These are phyloP conservation scores for Neurospora africana DNA, from an alignment of 495 filamentous ascomycete genomes.

Conservation along the genomic window DNA sequence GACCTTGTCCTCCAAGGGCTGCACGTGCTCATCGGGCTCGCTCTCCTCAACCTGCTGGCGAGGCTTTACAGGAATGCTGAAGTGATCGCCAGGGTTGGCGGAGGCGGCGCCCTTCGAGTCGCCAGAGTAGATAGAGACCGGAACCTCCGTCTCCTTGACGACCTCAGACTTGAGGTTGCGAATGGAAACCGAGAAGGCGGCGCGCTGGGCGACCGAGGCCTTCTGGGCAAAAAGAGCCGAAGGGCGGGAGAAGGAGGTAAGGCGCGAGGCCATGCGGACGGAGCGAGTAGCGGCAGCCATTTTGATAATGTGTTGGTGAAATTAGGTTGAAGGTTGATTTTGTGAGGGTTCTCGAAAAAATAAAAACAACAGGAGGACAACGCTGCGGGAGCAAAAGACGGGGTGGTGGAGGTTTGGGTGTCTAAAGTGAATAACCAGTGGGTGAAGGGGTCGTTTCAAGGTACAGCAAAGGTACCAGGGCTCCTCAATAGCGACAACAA, in stretches of 20 bases:
- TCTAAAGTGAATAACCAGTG: background rate
- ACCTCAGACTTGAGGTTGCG: conserved; percentile 33
- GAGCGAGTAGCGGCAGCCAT: conserved; percentile 32
- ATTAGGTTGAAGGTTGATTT: no score
- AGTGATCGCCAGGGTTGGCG: conserved; percentile 45
- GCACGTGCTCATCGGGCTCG: conserved; percentile 21
- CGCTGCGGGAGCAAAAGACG: background rate
- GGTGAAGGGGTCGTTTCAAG: conserved; percentile 9
- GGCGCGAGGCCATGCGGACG: conserved; percentile 23
- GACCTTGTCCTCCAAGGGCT: conserved; percentile 33
- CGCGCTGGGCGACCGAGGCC: conserved; percentile 17
- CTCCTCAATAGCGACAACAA: conserved; percentile 33
- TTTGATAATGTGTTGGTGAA: conserved; percentile 10
- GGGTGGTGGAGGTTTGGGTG: background rate
- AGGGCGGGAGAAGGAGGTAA: conserved; percentile 25
- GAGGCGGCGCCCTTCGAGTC: conserved; percentile 31
- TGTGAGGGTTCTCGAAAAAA: background rate
- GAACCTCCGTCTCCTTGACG: conserved; percentile 39
- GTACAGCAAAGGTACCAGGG: conserved; percentile 24
- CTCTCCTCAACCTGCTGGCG: conserved; percentile 20
- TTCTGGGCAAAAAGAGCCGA: conserved; percentile 8
- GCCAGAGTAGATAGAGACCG: conserved; percentile 37
- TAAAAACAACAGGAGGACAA: background rate
- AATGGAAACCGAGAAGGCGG: conserved; percentile 28
- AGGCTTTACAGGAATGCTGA: conserved; percentile 65